phyloP scores from a whole-genome alignment of 1,284 basidiomycete genomes.

The Lentinula novae-zelandiae region DNA sequence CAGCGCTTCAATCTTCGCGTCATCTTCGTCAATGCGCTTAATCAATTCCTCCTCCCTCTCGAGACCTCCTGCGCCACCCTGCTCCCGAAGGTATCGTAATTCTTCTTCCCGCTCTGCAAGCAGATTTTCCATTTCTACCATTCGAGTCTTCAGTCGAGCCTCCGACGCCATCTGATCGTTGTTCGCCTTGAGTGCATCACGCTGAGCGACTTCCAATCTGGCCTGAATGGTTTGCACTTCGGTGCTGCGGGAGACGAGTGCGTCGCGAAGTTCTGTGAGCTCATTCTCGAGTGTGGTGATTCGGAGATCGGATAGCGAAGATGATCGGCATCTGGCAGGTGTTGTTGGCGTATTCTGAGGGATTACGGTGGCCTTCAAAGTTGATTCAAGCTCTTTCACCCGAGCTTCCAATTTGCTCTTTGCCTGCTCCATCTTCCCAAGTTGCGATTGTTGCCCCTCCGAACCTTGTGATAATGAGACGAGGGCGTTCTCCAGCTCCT shows the following conservation, averaged over 20 bases:
- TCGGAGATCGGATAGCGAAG: constrained; percentile 46
- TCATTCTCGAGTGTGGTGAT: constrained; percentile 53
- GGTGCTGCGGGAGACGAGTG: constrained; percentile 38
- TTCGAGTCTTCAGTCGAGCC: constrained; percentile 35
- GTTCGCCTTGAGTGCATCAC: constrained; percentile 45
- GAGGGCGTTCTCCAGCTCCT: constrained; percentile 56
- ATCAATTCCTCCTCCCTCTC: constrained; percentile 52
- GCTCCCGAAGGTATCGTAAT: constrained; percentile 35
- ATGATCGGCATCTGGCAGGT: constrained; percentile 37
- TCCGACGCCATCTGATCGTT: constrained; percentile 60
- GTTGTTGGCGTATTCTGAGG: constrained; percentile 22
- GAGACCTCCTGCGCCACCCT: constrained; percentile 28
- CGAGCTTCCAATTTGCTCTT: constrained; percentile 50
- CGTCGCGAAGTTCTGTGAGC: constrained; percentile 39
- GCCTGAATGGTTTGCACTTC: constrained; percentile 38
- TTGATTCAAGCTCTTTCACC: constrained; percentile 51
- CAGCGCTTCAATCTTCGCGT: constrained; percentile 52
- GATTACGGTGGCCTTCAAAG: constrained; percentile 29
- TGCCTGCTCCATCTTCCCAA: constrained; percentile 49
- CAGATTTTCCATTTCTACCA: constrained; percentile 38
- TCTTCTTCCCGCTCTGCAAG: constrained; percentile 58
- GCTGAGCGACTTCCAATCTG: constrained; percentile 46
- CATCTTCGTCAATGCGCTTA: constrained; percentile 62
- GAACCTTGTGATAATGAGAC: constrained; percentile 54
- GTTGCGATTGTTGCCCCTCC: constrained; percentile 38